Percentiles rank a stretch among this genome's conserved stretches.
phyloP scores from a whole-genome alignment of 495 filamentous ascomycete genomes.

The Sporormia fimetaria region DNA sequence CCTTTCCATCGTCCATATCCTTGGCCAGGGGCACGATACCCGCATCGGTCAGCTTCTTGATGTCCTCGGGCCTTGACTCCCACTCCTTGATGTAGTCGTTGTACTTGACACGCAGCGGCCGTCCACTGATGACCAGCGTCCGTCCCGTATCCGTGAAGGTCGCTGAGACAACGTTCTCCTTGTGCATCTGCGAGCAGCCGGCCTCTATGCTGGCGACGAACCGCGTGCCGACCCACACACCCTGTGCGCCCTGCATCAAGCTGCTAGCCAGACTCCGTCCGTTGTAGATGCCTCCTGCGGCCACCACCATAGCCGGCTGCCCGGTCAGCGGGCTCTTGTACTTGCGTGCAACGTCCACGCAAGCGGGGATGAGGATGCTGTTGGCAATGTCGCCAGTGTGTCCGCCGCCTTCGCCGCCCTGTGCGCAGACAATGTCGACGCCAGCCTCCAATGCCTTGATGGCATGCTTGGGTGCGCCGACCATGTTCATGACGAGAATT shows the following conservation, averaged over 20 bases:
- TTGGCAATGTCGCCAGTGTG: slow-evolving; percentile 37
- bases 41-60: slow-evolving; percentile 55
- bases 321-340: slow-evolving; percentile 37
- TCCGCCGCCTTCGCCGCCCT: slow-evolving; percentile 36
- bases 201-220: slow-evolving; percentile 74
- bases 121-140: slow-evolving; percentile 67
- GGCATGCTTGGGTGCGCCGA: slow-evolving; percentile 80
- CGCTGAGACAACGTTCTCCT: slow-evolving; percentile 65
- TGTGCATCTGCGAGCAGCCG: slow-evolving; percentile 64
- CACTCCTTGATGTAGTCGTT: slow-evolving; percentile 74
- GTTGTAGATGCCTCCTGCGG: slow-evolving; percentile 35
- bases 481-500: slow-evolving; percentile 88
- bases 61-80: slow-evolving; percentile 60
- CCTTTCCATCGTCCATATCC: slow-evolving; percentile 65
- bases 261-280: slow-evolving; percentile 33
- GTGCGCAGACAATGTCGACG: slow-evolving; percentile 67
- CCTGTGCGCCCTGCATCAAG: slow-evolving; percentile 35
- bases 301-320: slow-evolving; percentile 34
- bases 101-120: slow-evolving; percentile 65
- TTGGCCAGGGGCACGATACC: slow-evolving; percentile 69
- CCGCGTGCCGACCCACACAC: slow-evolving; percentile 52
- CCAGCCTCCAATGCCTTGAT: slow-evolving; percentile 69
- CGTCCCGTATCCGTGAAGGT: slow-evolving; percentile 61
- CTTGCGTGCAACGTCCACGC: slow-evolving; percentile 34
- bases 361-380: slow-evolving; percentile 34